These are phyloP conservation scores for Grammothele lineata DNA, from an alignment of 768 basidiomycete genomes.

Conservation along the genomic window DNA sequence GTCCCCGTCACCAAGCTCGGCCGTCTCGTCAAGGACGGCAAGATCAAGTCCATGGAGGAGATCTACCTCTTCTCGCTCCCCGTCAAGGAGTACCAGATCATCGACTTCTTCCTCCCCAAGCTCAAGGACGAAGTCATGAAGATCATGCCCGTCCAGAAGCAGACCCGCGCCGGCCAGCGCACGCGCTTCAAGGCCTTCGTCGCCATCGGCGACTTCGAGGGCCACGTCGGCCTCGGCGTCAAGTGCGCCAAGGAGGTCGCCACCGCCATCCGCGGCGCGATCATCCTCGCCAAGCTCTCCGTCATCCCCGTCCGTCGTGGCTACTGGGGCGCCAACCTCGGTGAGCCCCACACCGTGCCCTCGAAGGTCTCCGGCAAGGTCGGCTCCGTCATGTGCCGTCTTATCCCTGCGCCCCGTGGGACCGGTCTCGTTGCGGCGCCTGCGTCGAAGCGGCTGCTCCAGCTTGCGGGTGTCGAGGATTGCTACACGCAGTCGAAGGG, in stretches of 20 bases:
- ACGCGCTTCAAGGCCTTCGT: constrained; percentile 99
- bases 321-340: constrained; percentile 99
- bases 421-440: constrained; percentile 99
- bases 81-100: constrained; percentile 99
- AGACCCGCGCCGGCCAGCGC: constrained; percentile 98
- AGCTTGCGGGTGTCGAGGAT: constrained; percentile 97
- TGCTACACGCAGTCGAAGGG: constrained; percentile 98
- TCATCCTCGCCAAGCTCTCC: constrained; percentile 97
- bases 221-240: constrained; percentile 98
- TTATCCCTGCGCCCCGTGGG: constrained; percentile 97
- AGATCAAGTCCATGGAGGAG: constrained; percentile 99
- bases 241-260: constrained; percentile 99
- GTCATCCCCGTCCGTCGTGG: constrained; percentile 98
- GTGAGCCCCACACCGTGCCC: constrained; percentile 98
- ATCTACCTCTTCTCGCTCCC: constrained; percentile 99
- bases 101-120: constrained; percentile 98
- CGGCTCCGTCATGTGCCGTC: constrained; percentile 98
- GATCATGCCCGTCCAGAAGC: constrained; percentile 99
- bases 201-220: constrained; percentile 97
- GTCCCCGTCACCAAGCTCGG: constrained; percentile 98
- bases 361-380: constrained; percentile 98
- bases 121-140: constrained; percentile 99
- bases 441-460: constrained; percentile 92
- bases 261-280: constrained; percentile 98
- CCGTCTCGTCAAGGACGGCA: constrained; percentile 98